phyloP scores from a whole-genome alignment of 2,329 filamentous ascomycete species.

The Botrytis sinoallii region DNA sequence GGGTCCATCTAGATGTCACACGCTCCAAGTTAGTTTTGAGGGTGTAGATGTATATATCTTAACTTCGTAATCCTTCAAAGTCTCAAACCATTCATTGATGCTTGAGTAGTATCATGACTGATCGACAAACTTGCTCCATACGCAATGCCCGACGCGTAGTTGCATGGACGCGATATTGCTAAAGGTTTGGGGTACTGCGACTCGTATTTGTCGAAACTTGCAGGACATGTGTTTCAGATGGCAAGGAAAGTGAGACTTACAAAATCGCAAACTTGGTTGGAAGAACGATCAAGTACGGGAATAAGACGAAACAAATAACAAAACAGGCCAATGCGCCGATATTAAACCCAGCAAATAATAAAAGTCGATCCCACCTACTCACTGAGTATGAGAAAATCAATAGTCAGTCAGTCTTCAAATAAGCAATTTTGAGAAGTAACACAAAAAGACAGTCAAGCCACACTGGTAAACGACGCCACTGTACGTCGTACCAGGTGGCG shows the following conservation, averaged over 20 bases:
- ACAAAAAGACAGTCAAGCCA: slow-evolving; percentile 28
- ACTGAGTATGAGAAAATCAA: slow-evolving; percentile 53
- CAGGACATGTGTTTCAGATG: slow-evolving; percentile 19
- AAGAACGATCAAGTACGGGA: slow-evolving; percentile 74
- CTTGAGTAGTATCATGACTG: background rate
- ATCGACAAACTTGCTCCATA: slow-evolving; percentile 16
- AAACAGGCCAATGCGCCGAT: slow-evolving; percentile 87
- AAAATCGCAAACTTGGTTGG: slow-evolving; percentile 94
- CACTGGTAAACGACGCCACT: slow-evolving; percentile 21
- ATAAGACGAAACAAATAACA: slow-evolving; percentile 85
- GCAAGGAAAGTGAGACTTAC: slow-evolving; percentile 60
- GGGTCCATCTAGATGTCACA: slow-evolving; percentile 72
- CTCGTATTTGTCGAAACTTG: slow-evolving; percentile 22
- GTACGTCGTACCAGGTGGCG: slow-evolving; percentile 32
- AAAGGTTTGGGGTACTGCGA: slow-evolving; percentile 27
- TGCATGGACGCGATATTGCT: slow-evolving; percentile 37
- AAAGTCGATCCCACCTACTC: slow-evolving; percentile 92
- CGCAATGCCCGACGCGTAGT: slow-evolving; percentile 39
- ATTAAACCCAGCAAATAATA: slow-evolving; percentile 91
- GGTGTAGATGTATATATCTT: slow-evolving; percentile 25
- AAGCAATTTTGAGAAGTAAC: slow-evolving; percentile 25
- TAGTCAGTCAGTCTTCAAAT: slow-evolving; percentile 38
- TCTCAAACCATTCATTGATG: background rate
- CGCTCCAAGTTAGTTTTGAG: slow-evolving; percentile 31
- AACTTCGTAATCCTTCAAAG: slow-evolving; percentile 13